Percentiles rank a stretch among this genome's conserved stretches.
Conservation (phyloP, 352 stramenopile genomes). For the Lagenidium giganteum region DNA sequence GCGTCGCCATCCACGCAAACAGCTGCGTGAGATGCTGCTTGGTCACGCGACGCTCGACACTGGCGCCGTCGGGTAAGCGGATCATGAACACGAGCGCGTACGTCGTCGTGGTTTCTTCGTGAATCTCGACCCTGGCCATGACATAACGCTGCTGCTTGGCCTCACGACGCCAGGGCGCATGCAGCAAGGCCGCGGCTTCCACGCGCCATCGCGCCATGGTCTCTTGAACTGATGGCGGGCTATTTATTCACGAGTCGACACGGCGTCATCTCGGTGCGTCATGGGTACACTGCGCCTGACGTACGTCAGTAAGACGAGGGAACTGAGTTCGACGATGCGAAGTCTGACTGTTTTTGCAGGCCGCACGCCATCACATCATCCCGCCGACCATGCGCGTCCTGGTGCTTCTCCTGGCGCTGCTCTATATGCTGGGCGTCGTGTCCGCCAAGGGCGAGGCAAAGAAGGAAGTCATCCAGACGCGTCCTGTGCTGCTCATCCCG, state of each 20-base stretch:
- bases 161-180: conserved; percentile 17
- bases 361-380: too few species aligned
- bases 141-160: conserved; percentile 15
- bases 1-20: conserved; percentile 31
- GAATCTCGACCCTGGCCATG: conserved; percentile 17
- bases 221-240: not conserved
- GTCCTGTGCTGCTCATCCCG: conserved; percentile 66
- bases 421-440: not conserved
- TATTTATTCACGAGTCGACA: too few species aligned
- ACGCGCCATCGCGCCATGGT: conserved; percentile 2
- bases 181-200: conserved; percentile 3
- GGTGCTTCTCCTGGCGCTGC: not conserved
- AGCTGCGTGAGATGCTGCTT: conserved; percentile 39
- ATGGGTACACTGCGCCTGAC: too few species aligned
- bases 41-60: conserved; percentile 22
- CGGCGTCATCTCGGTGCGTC: too few species aligned
- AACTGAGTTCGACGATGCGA: too few species aligned
- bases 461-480: conserved; percentile 16
- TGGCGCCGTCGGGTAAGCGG: conserved; percentile 1
- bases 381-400: too few species aligned
- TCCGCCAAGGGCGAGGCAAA: conserved; percentile 11
- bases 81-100: conserved; percentile 42
- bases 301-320: too few species aligned
- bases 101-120: conserved; percentile 27
- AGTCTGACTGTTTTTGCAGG: too few species aligned